Base-by-base conservation (phyloP, 2,329 filamentous ascomycete species). In the Tolypocladium capitatum region DNA sequence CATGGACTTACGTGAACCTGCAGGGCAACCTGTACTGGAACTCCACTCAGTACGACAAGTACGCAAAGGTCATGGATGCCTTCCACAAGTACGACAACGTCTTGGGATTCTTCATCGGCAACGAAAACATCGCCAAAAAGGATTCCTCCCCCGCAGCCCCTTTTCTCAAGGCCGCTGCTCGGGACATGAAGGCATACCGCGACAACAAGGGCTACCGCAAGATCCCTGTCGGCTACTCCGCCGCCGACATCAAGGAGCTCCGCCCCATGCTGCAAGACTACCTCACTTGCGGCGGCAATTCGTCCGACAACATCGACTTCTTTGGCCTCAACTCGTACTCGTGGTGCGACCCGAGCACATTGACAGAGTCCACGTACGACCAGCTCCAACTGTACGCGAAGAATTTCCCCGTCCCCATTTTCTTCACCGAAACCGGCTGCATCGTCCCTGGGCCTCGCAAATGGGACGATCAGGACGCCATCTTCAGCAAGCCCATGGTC, bases 391-490 rank as follows among this genome's bases (percentile, higher is more conserved):
- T 72, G 46, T 80, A 84, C 53, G 81, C 84, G 6, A 74, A 75
- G 34, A 66, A 78, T 56, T 90, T 88, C 64, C 83, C 81, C 43
- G 80, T 94, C n/a, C 88, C 86, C 20, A 87, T 92, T 57, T 90
- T 89, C 72, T 87, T 94, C 67, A 90, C 86, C 32, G 88, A 94
- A 67, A 92, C 86, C 3, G 88, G 88, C 49, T 94, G 88, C 74
- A 90, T 86, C 61, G 73, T 69, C 1, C 71, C 73, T 1, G 67
- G 68, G 2, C 80, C 82, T 0, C 75, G 84, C 40, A 67, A 72
- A 1, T 88, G 85, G 60, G 71, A 72, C 24, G 84, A 94, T 60
- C 86, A 92, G 64, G 72, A 76, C 36, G 81, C 86, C 45, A 86
- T 94, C 55, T 84, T 92, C 57, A 83, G 85, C 40, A 56, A 72